Evolutionary conservation across 2,329 filamentous ascomycete genomes (phyloP), one percentile per base, ranked within the genome.

Genomic region (Fusarium domesticum): DNA sequence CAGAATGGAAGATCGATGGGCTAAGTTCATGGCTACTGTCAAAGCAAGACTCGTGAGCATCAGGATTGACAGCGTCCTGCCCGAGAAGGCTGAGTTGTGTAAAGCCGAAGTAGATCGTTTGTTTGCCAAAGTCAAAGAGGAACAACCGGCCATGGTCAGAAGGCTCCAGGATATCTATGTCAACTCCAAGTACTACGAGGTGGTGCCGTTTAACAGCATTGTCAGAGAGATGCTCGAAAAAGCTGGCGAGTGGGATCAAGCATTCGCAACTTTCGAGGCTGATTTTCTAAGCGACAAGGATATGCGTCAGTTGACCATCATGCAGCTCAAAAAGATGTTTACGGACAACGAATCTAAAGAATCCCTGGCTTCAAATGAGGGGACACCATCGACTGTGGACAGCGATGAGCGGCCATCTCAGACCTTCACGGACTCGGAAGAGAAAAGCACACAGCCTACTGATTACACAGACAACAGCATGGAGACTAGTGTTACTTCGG

Each of bases 241-340:
- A 57, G 91, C 92, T 4, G 84, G 90, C 16, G 89, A 91, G 53
- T 98, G 93, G 93, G 95, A 98, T 61, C 83, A 85, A 18, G 83
- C 83, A 0, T 98, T 98, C 69, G 77, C 83, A 43, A 87, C 93
- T 42, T 97, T 98, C 47, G 95, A 98, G 64, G 81, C 84, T 34
- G 87, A 95, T 57, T 98, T 92, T 69, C 85, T 98, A 58, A 92
- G 92, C 0, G 95, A 98, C 65, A 97, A 95, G 61, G 93, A 98
- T 69, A 95, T 98, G 60, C 81, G 90, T 50, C 84, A 93, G 59
- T 73, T 98, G 48, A 95, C 93, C 11, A 89, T 92, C 46, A 77
- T 96, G 50, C 95, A 98, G 63, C 74, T 98, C 45, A 92, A 88
- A 64, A 96, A 95, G 64, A 88, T 98, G 64, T 98, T 98, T 62